phyloP scores from a whole-genome alignment of 164 flowering plant genomes.

The Magnolia changhungtana region DNA sequence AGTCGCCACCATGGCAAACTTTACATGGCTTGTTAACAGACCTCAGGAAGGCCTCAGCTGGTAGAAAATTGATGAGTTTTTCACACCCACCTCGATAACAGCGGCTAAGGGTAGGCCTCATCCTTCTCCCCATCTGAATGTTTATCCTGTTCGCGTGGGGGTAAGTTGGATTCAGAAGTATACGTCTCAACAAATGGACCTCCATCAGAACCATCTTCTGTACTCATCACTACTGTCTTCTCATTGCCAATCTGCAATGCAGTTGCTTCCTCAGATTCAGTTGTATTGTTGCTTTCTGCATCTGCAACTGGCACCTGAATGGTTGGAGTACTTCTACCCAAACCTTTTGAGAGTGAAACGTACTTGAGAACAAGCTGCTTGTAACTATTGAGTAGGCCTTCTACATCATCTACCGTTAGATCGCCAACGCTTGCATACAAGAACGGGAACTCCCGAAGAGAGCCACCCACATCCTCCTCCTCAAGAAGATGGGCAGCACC shows the following conservation, averaged over 20 bases:
- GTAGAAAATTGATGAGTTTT: neutral
- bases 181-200: neutral
- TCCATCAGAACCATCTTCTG: neutral
- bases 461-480: conserved; percentile 44
- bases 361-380: conserved; percentile 69
- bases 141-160: neutral
- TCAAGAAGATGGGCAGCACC: conserved; percentile 69
- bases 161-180: neutral
- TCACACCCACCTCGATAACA: neutral
- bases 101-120: neutral
- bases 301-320: conserved; percentile 18
- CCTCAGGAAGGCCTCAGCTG: neutral
- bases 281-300: conserved; percentile 10
- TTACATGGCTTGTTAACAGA: neutral
- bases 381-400: conserved; percentile 66
- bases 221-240: neutral
- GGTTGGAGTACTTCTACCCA: conserved; percentile 28
- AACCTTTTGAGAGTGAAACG: conserved; percentile 69
- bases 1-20: neutral
- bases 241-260: conserved; percentile 15
- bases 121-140: neutral
- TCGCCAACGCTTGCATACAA: conserved; percentile 73
- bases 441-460: conserved; percentile 62
- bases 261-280: conserved; percentile 21
- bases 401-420: conserved; percentile 70